phyloP scores from a whole-genome alignment of 257 asterid species.

The Agastache rugosa region DNA sequence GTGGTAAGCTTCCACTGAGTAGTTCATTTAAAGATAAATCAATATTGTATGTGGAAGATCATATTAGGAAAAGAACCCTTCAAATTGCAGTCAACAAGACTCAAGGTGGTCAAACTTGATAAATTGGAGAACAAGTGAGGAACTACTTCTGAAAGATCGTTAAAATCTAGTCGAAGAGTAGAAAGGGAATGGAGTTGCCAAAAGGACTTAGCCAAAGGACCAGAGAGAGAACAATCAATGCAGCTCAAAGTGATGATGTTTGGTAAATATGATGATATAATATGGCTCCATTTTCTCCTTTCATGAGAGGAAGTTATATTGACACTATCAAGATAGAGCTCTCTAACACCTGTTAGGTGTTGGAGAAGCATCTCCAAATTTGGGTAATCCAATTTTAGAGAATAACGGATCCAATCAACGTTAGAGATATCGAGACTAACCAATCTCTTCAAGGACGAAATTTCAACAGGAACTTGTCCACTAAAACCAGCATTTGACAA shows the following conservation, averaged over 20 bases:
- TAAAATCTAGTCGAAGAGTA: neutral
- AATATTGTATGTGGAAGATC: neutral
- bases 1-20: slow-evolving; percentile 3
- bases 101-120: neutral
- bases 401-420: no score
- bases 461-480: neutral
- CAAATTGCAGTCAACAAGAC: neutral
- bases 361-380: slow-evolving; percentile 2
- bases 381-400: neutral
- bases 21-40: neutral
- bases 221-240: no score
- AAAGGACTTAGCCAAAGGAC: no score
- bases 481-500: neutral
- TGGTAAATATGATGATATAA: neutral
- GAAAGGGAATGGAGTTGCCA: neutral
- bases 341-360: no score
- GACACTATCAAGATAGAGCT: no score
- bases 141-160: neutral
- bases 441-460: neutral
- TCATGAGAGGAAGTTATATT: neutral
- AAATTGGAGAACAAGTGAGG: neutral
- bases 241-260: neutral
- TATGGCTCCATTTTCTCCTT: neutral
- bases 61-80: neutral
- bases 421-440: slow-evolving; percentile 15